Percentiles rank a stretch among this genome's conserved stretches.
phyloP scores from a whole-genome alignment of 768 basidiomycete genomes.

The Amanita thiersii region DNA sequence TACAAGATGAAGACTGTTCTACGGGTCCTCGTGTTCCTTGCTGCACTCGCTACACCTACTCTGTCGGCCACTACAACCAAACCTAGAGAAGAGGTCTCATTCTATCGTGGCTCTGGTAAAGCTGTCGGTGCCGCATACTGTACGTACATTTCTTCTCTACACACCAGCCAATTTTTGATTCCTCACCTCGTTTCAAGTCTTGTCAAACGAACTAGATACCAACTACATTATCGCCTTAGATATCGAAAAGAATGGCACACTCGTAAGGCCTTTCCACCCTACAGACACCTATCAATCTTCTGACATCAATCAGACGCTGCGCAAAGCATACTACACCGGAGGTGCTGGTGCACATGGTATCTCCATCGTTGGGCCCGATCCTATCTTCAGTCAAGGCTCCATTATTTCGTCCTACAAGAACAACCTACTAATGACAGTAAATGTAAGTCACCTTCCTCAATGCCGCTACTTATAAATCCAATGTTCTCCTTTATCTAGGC shows the following conservation, averaged over 20 bases:
- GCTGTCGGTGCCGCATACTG: slow-evolving; percentile 23
- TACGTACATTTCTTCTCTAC: slow-evolving; percentile 9
- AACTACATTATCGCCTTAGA: slow-evolving; percentile 16
- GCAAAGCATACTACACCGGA: slow-evolving; percentile 20
- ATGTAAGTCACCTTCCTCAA: slow-evolving; percentile 15
- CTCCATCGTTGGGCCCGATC: slow-evolving; percentile 24
- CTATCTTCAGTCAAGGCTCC: slow-evolving; percentile 32
- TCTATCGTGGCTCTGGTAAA: not conserved
- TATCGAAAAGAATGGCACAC: not conserved
- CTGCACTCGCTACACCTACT: no score
- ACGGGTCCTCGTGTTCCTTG: no score
- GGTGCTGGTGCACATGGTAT: slow-evolving; percentile 30
- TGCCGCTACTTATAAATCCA: not conserved
- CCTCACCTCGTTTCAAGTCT: slow-evolving; percentile 23
- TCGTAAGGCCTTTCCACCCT: no score
- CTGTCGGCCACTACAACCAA: not conserved
- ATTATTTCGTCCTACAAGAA: slow-evolving; percentile 25
- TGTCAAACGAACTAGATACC: slow-evolving; percentile 39
- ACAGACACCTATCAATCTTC: not conserved
- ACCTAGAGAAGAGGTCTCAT: not conserved
- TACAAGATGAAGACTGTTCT: no score
- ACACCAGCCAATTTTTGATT: not conserved
- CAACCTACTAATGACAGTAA: slow-evolving; percentile 26
- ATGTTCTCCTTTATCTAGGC: slow-evolving; percentile 19
- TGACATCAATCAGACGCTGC: slow-evolving; percentile 14